Evolutionary conservation across 768 basidiomycete species (phyloP).

Genomic region (Mycena rosella): DNA sequence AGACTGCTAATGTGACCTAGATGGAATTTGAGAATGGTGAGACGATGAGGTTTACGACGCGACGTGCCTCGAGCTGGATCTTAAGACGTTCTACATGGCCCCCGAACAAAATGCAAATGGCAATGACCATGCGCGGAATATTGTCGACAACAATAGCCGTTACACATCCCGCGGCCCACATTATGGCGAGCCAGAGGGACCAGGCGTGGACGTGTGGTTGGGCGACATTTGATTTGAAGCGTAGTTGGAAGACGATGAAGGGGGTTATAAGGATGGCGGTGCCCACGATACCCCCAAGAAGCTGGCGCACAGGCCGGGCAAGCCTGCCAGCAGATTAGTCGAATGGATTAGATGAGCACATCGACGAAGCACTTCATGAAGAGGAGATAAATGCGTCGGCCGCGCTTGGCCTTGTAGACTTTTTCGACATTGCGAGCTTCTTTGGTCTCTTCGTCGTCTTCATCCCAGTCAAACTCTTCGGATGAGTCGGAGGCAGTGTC

Average conservation of each 20-base stretch:
- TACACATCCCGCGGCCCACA: constrained; percentile 71
- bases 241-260: constrained; percentile 74
- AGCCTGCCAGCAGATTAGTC: too few relatives aligned
- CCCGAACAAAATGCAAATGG: constrained; percentile 62
- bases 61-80: constrained; percentile 76
- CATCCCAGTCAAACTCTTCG: constrained; percentile 84
- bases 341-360: too few relatives aligned
- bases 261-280: constrained; percentile 77
- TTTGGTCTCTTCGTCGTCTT: constrained; percentile 60
- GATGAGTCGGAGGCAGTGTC: constrained; percentile 74
- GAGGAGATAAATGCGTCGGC: constrained; percentile 70
- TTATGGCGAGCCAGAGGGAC: constrained; percentile 77
- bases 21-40: not conserved
- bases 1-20: not conserved
- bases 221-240: constrained; percentile 63
- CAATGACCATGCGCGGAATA: constrained; percentile 68
- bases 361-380: too few relatives aligned
- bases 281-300: constrained; percentile 71
- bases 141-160: constrained; percentile 77
- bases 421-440: constrained; percentile 40
- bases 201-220: constrained; percentile 70
- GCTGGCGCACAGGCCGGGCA: constrained; percentile 67
- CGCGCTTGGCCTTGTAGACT: constrained; percentile 67
- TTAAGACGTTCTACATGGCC: constrained; percentile 76
- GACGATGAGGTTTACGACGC: constrained; percentile 75